Evolutionary conservation across 176 grass and related monocot genomes (phyloP).

Genomic region (Carex scoparia): DNA sequence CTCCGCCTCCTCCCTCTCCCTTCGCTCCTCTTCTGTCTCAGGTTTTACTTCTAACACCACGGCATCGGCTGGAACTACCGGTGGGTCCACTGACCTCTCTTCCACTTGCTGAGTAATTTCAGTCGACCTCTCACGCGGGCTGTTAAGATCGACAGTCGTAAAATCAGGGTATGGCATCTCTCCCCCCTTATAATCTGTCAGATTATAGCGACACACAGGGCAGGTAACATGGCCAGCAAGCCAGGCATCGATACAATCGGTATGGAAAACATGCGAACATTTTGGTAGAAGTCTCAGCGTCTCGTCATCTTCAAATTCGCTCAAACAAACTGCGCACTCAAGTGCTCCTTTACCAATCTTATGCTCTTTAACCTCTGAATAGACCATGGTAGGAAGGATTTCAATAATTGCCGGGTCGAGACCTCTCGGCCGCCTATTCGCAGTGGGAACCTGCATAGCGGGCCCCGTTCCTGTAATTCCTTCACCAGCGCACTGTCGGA

Average conservation of each 20-base stretch:
- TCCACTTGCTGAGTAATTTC: conserved; percentile 10
- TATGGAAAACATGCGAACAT: conserved; percentile 90
- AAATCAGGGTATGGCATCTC: conserved; percentile 20
- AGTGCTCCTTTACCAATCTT: conserved; percentile 62
- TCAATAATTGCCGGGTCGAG: conserved; percentile 47
- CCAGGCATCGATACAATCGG: conserved; percentile 87
- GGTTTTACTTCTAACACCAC: conserved; percentile 45
- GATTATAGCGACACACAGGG: conserved; percentile 79
- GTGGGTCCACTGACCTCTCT: background rate
- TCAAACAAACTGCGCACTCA: conserved; percentile 91
- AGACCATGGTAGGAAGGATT: conserved; percentile 67
- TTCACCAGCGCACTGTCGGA: conserved; percentile 55
- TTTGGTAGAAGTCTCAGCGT: conserved; percentile 70
- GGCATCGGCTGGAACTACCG: conserved; percentile 17
- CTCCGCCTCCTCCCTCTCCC: conserved; percentile 39
- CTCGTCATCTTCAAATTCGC: conserved; percentile 96
- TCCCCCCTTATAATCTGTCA: background rate
- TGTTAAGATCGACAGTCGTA: background rate
- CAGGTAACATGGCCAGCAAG: conserved; percentile 67
- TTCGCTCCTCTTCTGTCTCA: conserved; percentile 39
- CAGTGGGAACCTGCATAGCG: background rate
- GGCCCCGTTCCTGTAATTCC: background rate
- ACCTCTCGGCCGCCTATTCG: conserved; percentile 43
- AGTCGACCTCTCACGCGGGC: background rate
- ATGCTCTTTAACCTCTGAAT: conserved; percentile 79